Conservation (phyloP, 140 eudicot genomes). For the Oenanthe javanica region DNA sequence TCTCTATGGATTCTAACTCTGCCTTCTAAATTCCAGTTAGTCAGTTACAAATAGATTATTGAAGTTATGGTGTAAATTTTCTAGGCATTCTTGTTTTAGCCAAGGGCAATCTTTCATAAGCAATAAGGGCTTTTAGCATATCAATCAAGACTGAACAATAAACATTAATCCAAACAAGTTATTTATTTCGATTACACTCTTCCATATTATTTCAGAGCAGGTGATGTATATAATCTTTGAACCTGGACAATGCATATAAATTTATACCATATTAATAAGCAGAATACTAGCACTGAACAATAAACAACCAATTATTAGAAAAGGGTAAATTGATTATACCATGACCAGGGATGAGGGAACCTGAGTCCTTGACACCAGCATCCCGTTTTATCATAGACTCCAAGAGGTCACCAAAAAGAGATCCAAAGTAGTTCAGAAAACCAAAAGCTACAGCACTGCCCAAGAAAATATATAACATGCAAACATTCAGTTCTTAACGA, state of each 20-base stretch:
- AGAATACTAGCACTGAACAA: neutral
- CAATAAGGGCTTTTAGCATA: neutral
- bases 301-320: neutral
- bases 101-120: neutral
- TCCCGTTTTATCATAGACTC: slow-evolving; percentile 98
- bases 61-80: neutral
- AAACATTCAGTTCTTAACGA: neutral
- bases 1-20: neutral
- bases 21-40: neutral
- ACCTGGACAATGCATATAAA: neutral
- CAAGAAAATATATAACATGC: neutral
- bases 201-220: neutral
- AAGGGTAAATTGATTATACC: slow-evolving; percentile 33
- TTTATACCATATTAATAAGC: neutral
- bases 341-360: slow-evolving; percentile 96
- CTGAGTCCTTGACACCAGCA: slow-evolving; percentile 98
- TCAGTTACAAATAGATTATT: neutral
- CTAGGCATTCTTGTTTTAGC: neutral
- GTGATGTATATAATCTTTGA: neutral
- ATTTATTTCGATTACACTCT: neutral
- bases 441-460: slow-evolving; percentile 83
- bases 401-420: slow-evolving; percentile 90
- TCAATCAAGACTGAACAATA: neutral
- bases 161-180: neutral
- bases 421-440: slow-evolving; percentile 69